Evolutionary conservation across 768 basidiomycete species (phyloP).

Genomic region (Amanita thiersii): DNA sequence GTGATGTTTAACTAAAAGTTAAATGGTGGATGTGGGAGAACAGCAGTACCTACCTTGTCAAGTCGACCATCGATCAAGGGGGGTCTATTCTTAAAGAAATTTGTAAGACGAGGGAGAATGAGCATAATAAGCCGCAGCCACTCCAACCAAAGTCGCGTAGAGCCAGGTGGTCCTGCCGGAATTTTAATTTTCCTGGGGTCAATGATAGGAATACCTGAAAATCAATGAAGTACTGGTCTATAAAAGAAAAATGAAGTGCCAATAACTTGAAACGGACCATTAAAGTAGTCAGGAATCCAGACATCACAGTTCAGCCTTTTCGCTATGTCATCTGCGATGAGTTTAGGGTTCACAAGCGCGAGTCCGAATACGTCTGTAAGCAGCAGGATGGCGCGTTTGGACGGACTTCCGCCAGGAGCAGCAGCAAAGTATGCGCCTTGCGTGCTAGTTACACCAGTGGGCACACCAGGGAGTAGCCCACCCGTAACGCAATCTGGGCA

Average conservation of each 20-base stretch:
- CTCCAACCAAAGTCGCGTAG: constrained; percentile 19
- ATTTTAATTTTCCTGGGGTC: constrained; percentile 16
- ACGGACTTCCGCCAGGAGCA: constrained; percentile 17
- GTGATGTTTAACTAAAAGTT: constrained; percentile 1
- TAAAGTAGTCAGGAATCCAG: constrained; percentile 56
- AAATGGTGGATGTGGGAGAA: neutral
- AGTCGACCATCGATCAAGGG: constrained; percentile 23
- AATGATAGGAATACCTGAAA: constrained; percentile 22
- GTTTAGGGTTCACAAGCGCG: constrained; percentile 40
- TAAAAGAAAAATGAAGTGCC: neutral
- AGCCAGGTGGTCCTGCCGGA: constrained; percentile 24
- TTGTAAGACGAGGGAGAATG: constrained; percentile 19
- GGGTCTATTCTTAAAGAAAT: constrained; percentile 23
- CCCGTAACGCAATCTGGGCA: constrained; percentile 33
- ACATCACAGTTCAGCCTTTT: constrained; percentile 46
- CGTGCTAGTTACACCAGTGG: constrained; percentile 30
- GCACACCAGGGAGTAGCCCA: constrained; percentile 35
- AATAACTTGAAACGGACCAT: constrained; percentile 25
- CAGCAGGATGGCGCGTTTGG: constrained; percentile 37
- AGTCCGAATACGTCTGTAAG: constrained; percentile 54
- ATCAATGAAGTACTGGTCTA: neutral
- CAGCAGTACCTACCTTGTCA: constrained; percentile 23
- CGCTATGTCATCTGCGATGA: constrained; percentile 49
- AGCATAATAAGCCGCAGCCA: constrained; percentile 20
- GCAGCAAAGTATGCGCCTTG: constrained; percentile 38